phyloP scores from a whole-genome alignment of 257 asterid genomes.

The Capsicum pubescens region DNA sequence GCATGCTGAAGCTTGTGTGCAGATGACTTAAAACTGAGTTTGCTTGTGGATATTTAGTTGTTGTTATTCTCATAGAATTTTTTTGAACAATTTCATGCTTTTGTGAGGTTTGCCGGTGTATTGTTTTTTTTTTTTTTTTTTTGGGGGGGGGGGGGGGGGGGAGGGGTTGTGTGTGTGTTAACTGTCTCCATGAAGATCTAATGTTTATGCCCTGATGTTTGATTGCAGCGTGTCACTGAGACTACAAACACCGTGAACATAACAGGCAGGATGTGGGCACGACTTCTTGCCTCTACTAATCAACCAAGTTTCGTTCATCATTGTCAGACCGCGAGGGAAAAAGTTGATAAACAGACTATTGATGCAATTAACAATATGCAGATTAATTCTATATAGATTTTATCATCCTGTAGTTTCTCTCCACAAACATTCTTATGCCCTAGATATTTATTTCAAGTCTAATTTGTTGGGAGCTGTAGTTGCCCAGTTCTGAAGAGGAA shows the following conservation, averaged over 20 bases:
- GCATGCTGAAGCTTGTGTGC: neutral
- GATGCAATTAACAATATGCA: slow-evolving; percentile 54
- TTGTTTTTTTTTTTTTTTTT: neutral
- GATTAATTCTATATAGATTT: slow-evolving; percentile 57
- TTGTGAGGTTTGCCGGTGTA: neutral
- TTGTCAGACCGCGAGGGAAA: slow-evolving; percentile 55
- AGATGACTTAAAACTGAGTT: neutral
- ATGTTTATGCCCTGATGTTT: slow-evolving; percentile 25
- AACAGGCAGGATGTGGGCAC: slow-evolving; percentile 96
- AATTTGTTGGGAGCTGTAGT: slow-evolving; percentile 8
- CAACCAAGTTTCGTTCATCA: slow-evolving; percentile 75
- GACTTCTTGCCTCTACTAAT: slow-evolving; percentile 89
- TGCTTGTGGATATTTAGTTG: neutral
- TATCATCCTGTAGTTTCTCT: neutral
- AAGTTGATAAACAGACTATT: slow-evolving; percentile 47
- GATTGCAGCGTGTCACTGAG: slow-evolving; percentile 84
- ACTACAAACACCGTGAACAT: slow-evolving; percentile 63
- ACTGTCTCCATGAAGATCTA: slow-evolving; percentile 7
- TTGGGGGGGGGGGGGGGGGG: neutral
- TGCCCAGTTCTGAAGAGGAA: neutral
- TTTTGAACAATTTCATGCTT: neutral
- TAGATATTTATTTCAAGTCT: neutral
- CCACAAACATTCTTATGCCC: neutral
- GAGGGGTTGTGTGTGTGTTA: neutral
- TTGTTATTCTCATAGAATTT: neutral